phyloP scores from a whole-genome alignment of 805 yeast species.

The Wickerhamiella shivajii region DNA sequence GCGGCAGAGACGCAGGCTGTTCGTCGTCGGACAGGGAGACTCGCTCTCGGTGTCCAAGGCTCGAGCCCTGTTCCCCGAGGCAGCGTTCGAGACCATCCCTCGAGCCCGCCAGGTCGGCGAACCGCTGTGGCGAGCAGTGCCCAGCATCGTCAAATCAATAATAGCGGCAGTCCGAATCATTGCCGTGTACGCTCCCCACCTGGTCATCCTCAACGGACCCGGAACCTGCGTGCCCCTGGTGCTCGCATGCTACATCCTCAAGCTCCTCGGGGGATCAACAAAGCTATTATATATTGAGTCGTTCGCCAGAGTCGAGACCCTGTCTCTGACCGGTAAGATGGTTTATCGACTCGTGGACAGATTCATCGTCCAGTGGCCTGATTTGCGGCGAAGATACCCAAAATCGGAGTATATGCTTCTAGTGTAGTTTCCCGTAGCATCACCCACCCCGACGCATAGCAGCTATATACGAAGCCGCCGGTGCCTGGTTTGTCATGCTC shows the following conservation, averaged over 20 bases:
- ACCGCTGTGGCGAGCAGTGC: conserved; percentile 31
- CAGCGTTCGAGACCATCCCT: not conserved
- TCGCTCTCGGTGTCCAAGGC: conserved; percentile 30
- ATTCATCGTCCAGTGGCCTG: conserved; percentile 83
- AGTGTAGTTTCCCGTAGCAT: no score
- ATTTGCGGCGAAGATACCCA: conserved; percentile 34
- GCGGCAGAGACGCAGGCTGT: conserved; percentile 17
- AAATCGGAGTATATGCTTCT: conserved; percentile 65
- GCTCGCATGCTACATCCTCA: conserved; percentile 28
- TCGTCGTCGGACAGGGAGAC: conserved; percentile 38
- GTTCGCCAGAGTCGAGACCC: conserved; percentile 59
- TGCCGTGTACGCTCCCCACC: conserved; percentile 27
- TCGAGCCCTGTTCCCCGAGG: conserved; percentile 6
- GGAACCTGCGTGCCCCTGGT: conserved; percentile 55
- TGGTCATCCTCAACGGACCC: conserved; percentile 57
- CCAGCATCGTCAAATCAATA: conserved; percentile 32
- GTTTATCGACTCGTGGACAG: conserved; percentile 59
- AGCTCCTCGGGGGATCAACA: conserved; percentile 22
- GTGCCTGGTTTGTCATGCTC: no score
- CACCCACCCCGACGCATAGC: no score
- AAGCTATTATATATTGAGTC: conserved; percentile 71
- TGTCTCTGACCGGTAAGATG: conserved; percentile 66
- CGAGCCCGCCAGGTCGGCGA: conserved; percentile 35
- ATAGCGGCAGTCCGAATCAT: conserved; percentile 22
- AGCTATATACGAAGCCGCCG: not conserved